Conservation (phyloP, 352 stramenopile genomes). For the Phytopythium chamaehyphon region DNA sequence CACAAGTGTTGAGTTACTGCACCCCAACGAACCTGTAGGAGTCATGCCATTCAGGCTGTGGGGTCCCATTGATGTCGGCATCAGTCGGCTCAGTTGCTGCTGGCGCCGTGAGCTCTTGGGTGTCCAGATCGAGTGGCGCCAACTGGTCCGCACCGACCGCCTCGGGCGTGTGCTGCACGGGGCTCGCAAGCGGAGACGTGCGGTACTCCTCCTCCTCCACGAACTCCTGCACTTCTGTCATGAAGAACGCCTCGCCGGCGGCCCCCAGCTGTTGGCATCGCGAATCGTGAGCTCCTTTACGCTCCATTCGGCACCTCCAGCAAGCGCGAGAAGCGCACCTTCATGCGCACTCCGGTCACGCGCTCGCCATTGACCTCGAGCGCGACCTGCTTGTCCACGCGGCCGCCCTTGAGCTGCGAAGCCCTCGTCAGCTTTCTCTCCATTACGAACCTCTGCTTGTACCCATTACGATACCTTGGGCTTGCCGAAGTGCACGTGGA, state of each 20-base stretch:
- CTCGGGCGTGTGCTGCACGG: slow-evolving; percentile 8
- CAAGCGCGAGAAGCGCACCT: slow-evolving; percentile 30
- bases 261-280: slow-evolving; percentile 31
- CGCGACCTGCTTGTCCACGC: slow-evolving; percentile 40
- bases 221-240: slow-evolving; percentile 49
- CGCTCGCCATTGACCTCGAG: slow-evolving; percentile 58
- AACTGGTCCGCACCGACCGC: neutral
- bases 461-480: too few species aligned
- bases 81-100: neutral
- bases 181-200: slow-evolving; percentile 57
- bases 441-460: too few species aligned
- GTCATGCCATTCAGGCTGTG: slow-evolving; percentile 10
- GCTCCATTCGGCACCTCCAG: neutral
- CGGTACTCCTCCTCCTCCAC: slow-evolving; percentile 62
- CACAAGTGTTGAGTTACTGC: too few species aligned
- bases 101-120: too few species aligned
- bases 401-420: slow-evolving; percentile 18
- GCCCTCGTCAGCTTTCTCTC: neutral
- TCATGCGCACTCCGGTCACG: slow-evolving; percentile 62
- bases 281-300: neutral
- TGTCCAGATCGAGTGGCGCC: neutral
- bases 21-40: slow-evolving; percentile 4
- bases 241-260: slow-evolving; percentile 75
- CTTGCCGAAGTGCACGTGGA: slow-evolving; percentile 80
- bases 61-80: neutral